phyloP scores from a whole-genome alignment of 2,329 filamentous ascomycete genomes.

The Neoscytalidium dimidiatum region DNA sequence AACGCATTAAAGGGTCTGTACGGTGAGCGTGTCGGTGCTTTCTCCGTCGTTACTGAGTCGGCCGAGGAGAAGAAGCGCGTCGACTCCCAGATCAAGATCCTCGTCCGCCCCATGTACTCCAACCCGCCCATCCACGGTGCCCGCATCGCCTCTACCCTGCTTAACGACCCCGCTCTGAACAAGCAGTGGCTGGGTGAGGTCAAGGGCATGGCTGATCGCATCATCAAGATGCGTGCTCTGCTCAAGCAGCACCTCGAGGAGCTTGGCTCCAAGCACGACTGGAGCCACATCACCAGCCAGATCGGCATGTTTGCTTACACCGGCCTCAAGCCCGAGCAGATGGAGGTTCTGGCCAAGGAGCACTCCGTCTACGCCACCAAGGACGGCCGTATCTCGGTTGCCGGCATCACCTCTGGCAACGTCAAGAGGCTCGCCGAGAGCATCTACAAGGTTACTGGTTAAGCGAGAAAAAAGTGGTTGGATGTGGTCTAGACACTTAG shows the following conservation, averaged over 20 bases:
- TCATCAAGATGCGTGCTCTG: slow-evolving; percentile 95
- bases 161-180: slow-evolving; percentile 82
- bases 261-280: slow-evolving; percentile 94
- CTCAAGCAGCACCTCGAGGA: slow-evolving; percentile 94
- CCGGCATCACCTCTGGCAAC: slow-evolving; percentile 78
- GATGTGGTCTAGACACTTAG: not conserved
- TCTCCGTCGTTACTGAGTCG: slow-evolving; percentile 85
- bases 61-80: slow-evolving; percentile 92
- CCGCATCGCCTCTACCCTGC: slow-evolving; percentile 87
- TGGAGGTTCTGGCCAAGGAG: slow-evolving; percentile 88
- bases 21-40: slow-evolving; percentile 95
- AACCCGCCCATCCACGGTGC: slow-evolving; percentile 97
- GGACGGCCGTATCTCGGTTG: slow-evolving; percentile 83
- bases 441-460: slow-evolving; percentile 80
- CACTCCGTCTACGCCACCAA: slow-evolving; percentile 98
- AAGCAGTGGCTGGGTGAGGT: slow-evolving; percentile 95
- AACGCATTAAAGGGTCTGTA: slow-evolving; percentile 73
- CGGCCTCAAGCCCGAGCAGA: slow-evolving; percentile 85
- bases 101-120: slow-evolving; percentile 95
- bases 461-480: slow-evolving; percentile 20
- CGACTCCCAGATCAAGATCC: slow-evolving; percentile 97
- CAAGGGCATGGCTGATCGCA: slow-evolving; percentile 98
- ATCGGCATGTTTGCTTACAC: slow-evolving; percentile 99
- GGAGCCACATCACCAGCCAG: slow-evolving; percentile 94
- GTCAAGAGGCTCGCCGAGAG: slow-evolving; percentile 79